Percentiles rank a stretch among this genome's conserved stretches.
Evolutionary conservation across 805 yeast species (phyloP).

Genomic region (Metschnikowia matae): DNA sequence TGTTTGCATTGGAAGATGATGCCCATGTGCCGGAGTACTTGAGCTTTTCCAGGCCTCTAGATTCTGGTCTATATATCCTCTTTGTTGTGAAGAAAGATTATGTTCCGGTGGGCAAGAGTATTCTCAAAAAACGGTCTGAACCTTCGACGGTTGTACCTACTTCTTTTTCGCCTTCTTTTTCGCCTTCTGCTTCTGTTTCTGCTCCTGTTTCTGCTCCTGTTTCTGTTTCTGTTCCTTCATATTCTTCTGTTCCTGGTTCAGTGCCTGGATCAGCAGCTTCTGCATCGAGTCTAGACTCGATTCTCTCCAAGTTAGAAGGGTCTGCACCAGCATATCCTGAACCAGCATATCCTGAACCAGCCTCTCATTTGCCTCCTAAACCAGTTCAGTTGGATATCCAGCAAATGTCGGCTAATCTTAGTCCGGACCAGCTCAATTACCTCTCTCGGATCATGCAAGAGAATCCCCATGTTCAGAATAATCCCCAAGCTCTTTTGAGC

Average conservation of each 20-base stretch:
- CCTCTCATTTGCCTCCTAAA: not conserved
- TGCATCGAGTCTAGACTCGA: slow-evolving; percentile 20
- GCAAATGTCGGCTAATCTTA: slow-evolving; percentile 9
- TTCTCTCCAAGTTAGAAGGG: slow-evolving; percentile 26
- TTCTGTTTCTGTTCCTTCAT: not conserved
- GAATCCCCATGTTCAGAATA: slow-evolving; percentile 17
- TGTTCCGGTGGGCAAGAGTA: slow-evolving; percentile 23
- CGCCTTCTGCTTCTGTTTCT: not conserved
- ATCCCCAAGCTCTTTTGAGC: slow-evolving; percentile 16
- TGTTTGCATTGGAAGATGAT: slow-evolving; percentile 37
- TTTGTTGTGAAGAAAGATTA: slow-evolving; percentile 38
- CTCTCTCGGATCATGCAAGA: slow-evolving; percentile 16
- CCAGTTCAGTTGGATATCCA: not conserved
- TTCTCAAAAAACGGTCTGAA: slow-evolving; percentile 14
- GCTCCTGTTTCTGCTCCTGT: not conserved
- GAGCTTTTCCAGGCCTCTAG: slow-evolving; percentile 8
- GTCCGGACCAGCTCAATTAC: slow-evolving; percentile 13
- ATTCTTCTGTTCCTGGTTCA: no score
- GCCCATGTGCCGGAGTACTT: slow-evolving; percentile 10
- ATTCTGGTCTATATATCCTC: slow-evolving; percentile 22
- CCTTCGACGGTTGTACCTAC: not conserved
- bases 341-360: not conserved
- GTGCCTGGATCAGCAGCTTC: not conserved
- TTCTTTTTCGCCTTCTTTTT: not conserved
- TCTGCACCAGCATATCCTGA: not conserved